phyloP scores from a whole-genome alignment of 2,329 filamentous ascomycete species.

The Fusarium solani-melongenae region DNA sequence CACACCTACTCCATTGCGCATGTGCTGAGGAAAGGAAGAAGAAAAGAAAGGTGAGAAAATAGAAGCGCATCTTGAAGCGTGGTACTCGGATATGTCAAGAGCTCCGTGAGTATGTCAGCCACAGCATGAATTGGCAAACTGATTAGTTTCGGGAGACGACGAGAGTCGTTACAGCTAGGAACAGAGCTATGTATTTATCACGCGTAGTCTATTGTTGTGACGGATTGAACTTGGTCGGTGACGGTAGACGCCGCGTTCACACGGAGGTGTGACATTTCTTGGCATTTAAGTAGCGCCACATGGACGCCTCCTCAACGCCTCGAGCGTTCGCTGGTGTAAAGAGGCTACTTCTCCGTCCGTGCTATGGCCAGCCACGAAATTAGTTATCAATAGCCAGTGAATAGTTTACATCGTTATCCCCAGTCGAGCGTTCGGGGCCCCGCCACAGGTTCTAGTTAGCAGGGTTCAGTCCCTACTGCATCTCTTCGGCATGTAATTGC shows the following conservation, averaged over 20 bases:
- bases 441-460: not conserved
- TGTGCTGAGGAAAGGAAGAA: not conserved
- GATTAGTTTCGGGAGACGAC: not conserved
- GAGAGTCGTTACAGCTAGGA: not conserved
- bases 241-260: not conserved
- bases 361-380: not conserved
- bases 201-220: not conserved
- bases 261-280: constrained; percentile 8
- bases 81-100: not conserved
- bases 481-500: not conserved
- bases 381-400: not conserved
- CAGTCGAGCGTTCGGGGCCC: not conserved
- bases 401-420: not conserved
- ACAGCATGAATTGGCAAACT: not conserved
- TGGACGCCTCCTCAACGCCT: not conserved
- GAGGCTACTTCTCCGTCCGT: not conserved
- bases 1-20: constrained; percentile 13
- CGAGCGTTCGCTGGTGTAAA: not conserved
- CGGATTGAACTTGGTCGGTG: not conserved
- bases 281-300: not conserved
- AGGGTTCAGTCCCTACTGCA: not conserved
- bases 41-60: not conserved
- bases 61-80: constrained; percentile 9
- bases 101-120: not conserved
- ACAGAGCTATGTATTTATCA: not conserved